Evolutionary conservation across 495 filamentous ascomycete genomes (phyloP).

Genomic region (Penicillium steckii): DNA sequence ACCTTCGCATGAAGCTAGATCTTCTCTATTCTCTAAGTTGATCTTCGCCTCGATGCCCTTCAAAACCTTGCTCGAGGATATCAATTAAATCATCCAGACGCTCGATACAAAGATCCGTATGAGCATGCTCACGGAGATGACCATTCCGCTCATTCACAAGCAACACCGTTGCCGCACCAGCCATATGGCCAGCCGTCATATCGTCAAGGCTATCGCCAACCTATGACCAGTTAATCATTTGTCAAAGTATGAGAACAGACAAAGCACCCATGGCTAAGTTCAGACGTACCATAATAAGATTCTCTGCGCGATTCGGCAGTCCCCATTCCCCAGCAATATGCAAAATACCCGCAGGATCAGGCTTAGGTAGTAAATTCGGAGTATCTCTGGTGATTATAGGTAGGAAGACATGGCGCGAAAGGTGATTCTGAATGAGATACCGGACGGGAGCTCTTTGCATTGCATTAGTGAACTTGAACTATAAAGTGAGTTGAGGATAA

Average conservation of each 20-base stretch:
- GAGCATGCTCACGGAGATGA: slow-evolving; percentile 68
- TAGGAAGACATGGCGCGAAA: slow-evolving; percentile 62
- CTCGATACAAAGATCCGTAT: slow-evolving; percentile 70
- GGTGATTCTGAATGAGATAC: slow-evolving; percentile 73
- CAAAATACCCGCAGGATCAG: slow-evolving; percentile 81
- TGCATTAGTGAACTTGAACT: no score
- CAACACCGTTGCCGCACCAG: slow-evolving; percentile 87
- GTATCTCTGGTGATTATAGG: slow-evolving; percentile 87
- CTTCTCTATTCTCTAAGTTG: slow-evolving; percentile 3
- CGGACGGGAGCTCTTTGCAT: slow-evolving; percentile 54
- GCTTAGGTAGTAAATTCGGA: slow-evolving; percentile 70
- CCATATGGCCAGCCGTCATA: slow-evolving; percentile 81
- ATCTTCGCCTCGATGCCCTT: slow-evolving; percentile 25
- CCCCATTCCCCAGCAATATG: slow-evolving; percentile 80
- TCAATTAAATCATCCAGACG: slow-evolving; percentile 69
- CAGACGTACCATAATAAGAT: slow-evolving; percentile 53
- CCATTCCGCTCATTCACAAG: slow-evolving; percentile 78
- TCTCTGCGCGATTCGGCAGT: slow-evolving; percentile 48
- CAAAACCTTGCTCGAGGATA: slow-evolving; percentile 67
- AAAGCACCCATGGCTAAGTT: neutral
- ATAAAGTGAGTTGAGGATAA: no score
- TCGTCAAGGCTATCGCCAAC: slow-evolving; percentile 92
- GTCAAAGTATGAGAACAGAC: no score
- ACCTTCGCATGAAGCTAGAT: no score
- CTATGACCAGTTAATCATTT: slow-evolving; percentile 32